These are phyloP conservation scores for Ophiosphaerella korrae DNA, from an alignment of 2,329 filamentous ascomycete species.

Conservation along the genomic window DNA sequence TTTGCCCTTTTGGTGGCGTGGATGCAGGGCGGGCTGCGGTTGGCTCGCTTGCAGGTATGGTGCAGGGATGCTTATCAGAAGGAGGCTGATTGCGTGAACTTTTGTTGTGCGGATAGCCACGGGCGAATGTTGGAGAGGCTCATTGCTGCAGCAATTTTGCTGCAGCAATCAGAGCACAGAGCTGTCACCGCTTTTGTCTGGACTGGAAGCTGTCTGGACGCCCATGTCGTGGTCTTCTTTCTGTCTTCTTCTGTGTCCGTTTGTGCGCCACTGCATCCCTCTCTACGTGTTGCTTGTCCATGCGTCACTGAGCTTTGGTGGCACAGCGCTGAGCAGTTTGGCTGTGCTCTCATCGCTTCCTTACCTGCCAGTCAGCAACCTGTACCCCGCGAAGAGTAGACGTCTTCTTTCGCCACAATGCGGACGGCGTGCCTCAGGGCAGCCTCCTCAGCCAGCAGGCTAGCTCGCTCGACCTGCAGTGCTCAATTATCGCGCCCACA, in stretches of 20 bases:
- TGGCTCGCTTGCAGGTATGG: slow-evolving; percentile 11
- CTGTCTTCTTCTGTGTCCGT: neutral
- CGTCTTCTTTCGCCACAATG: slow-evolving; percentile 26
- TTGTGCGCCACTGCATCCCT: neutral
- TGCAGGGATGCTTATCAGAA: slow-evolving; percentile 17
- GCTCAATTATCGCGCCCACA: slow-evolving; percentile 28
- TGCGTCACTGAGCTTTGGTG: slow-evolving; percentile 3
- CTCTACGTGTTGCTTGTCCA: neutral
- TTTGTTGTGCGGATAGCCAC: slow-evolving; percentile 18
- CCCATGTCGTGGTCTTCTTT: slow-evolving; percentile 5
- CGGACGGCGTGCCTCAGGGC: slow-evolving; percentile 39
- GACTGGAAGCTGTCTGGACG: neutral
- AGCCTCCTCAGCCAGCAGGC: slow-evolving; percentile 35
- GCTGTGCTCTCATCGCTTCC: neutral
- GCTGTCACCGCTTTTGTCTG: slow-evolving; percentile 2
- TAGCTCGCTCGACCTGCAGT: slow-evolving; percentile 27
- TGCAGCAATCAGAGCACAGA: neutral
- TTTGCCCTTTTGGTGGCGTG: slow-evolving; percentile 21
- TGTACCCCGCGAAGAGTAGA: neutral
- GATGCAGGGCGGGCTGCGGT: slow-evolving; percentile 18
- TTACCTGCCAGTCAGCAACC: neutral
- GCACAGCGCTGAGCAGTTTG: neutral
- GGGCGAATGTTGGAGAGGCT: slow-evolving; percentile 9
- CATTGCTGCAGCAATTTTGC: no score
- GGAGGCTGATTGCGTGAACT: neutral